Evolutionary conservation across 2,329 filamentous ascomycete genomes (phyloP).

Genomic region (Beauveria caledonica): DNA sequence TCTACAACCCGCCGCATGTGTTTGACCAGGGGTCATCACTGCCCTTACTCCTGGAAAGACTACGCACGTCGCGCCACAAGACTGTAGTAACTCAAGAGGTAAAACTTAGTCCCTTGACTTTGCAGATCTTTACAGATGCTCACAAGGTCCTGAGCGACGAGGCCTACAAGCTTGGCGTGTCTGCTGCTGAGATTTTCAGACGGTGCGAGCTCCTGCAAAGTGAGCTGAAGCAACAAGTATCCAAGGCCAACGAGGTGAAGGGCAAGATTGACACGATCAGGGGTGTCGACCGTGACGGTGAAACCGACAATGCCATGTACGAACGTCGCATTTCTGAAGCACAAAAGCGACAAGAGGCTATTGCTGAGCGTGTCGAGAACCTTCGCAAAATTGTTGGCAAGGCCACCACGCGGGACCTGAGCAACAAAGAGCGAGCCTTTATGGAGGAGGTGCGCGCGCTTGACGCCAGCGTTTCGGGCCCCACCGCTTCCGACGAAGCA

Average conservation of each 20-base stretch:
- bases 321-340: slow-evolving; percentile 49
- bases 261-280: slow-evolving; percentile 56
- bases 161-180: slow-evolving; percentile 58
- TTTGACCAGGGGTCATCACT: slow-evolving; percentile 52
- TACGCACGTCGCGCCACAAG: slow-evolving; percentile 53
- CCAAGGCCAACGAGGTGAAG: slow-evolving; percentile 56
- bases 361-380: slow-evolving; percentile 52
- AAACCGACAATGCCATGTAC: slow-evolving; percentile 47
- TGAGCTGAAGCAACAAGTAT: slow-evolving; percentile 60
- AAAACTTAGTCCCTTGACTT: slow-evolving; percentile 59
- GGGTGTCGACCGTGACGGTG: slow-evolving; percentile 38
- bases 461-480: slow-evolving; percentile 39
- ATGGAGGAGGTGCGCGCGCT: slow-evolving; percentile 43
- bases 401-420: slow-evolving; percentile 33
- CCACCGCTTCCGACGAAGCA: slow-evolving; percentile 21
- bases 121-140: slow-evolving; percentile 63
- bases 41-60: slow-evolving; percentile 44
- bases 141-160: slow-evolving; percentile 65
- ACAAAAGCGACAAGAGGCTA: slow-evolving; percentile 45
- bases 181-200: slow-evolving; percentile 65
- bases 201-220: slow-evolving; percentile 59
- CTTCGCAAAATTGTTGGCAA: slow-evolving; percentile 39
- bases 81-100: slow-evolving; percentile 58
- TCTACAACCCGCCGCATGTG: slow-evolving; percentile 54
- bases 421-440: slow-evolving; percentile 37